Evolutionary conservation across 352 stramenopile genomes (phyloP).

Genomic region (Phytophthora cactorum): DNA sequence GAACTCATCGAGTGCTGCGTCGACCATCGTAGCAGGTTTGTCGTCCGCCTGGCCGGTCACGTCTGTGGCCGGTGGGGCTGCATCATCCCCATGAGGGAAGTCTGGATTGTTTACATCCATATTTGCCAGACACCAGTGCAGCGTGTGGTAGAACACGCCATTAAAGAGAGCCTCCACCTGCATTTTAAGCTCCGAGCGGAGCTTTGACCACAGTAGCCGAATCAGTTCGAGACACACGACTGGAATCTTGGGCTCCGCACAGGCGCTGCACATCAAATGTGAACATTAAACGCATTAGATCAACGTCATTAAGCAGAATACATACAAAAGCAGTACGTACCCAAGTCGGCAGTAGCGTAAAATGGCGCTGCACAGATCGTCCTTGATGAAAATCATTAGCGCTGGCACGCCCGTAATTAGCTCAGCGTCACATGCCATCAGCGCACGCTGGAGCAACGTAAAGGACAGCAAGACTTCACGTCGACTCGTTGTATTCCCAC

Average conservation of each 20-base stretch:
- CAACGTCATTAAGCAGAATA: not conserved
- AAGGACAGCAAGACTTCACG: conserved; percentile 80
- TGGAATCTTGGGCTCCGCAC: conserved; percentile 57
- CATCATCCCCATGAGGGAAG: conserved; percentile 53
- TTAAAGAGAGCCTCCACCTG: conserved; percentile 82
- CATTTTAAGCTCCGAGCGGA: conserved; percentile 78
- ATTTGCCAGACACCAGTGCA: conserved; percentile 74
- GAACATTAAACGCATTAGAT: conserved; percentile 3
- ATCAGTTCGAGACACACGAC: conserved; percentile 70
- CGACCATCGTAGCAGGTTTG: conserved; percentile 38
- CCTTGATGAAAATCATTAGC: conserved; percentile 85
- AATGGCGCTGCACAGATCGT: conserved; percentile 80
- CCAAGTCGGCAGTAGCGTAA: conserved; percentile 76
- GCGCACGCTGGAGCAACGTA: conserved; percentile 58
- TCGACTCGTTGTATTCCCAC: conserved; percentile 35
- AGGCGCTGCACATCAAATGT: conserved; percentile 39
- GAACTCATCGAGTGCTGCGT: conserved; percentile 70
- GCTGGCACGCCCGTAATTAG: conserved; percentile 61
- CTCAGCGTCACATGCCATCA: conserved; percentile 61
- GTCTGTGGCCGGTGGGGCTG: not conserved
- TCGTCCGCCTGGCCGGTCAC: conserved; percentile 12
- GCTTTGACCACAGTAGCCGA: conserved; percentile 77
- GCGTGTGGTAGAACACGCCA: conserved; percentile 67
- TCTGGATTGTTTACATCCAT: conserved; percentile 68
- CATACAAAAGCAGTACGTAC: conserved; percentile 32